Conservation (phyloP, 495 filamentous ascomycete genomes). For the Pseudevernia furfuracea region DNA sequence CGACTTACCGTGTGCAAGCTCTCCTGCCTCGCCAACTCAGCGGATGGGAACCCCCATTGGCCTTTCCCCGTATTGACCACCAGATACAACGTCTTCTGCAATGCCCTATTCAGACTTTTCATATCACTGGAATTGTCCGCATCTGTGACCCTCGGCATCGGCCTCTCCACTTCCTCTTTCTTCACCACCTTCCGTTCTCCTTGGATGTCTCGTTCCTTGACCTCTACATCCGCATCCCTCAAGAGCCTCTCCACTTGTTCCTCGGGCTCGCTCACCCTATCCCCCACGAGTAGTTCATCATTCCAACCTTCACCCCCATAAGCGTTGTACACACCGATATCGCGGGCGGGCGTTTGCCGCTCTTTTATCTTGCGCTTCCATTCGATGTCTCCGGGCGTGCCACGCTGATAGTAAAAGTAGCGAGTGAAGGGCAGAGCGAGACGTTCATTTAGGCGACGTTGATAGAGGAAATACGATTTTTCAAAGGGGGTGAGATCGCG, state of each 20-base stretch:
- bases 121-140: conserved; percentile 69
- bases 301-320: conserved; percentile 79
- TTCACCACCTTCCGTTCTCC: conserved; percentile 53
- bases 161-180: conserved; percentile 61
- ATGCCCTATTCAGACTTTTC: conserved; percentile 64
- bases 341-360: conserved; percentile 66
- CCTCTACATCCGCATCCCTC: conserved; percentile 65
- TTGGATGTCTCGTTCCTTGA: conserved; percentile 55
- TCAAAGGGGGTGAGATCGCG: conserved; percentile 80
- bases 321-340: conserved; percentile 79
- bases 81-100: conserved; percentile 78
- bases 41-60: conserved; percentile 76
- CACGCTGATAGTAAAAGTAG: conserved; percentile 93
- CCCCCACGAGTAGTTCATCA: conserved; percentile 78
- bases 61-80: conserved; percentile 59
- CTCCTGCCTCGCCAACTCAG: conserved; percentile 58
- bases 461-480: conserved; percentile 89
- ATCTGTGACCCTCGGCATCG: conserved; percentile 63
- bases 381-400: conserved; percentile 73
- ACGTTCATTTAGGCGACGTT: conserved; percentile 92
- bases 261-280: conserved; percentile 50
- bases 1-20: conserved; percentile 67
- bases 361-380: conserved; percentile 81
- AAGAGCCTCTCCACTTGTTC: conserved; percentile 59
- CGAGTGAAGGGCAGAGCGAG: conserved; percentile 79